A percentile compares a stretch with the other conserved stretches of the same genome.
Conservation (phyloP, 1,284 basidiomycete species). For the Trametes pubescens region DNA sequence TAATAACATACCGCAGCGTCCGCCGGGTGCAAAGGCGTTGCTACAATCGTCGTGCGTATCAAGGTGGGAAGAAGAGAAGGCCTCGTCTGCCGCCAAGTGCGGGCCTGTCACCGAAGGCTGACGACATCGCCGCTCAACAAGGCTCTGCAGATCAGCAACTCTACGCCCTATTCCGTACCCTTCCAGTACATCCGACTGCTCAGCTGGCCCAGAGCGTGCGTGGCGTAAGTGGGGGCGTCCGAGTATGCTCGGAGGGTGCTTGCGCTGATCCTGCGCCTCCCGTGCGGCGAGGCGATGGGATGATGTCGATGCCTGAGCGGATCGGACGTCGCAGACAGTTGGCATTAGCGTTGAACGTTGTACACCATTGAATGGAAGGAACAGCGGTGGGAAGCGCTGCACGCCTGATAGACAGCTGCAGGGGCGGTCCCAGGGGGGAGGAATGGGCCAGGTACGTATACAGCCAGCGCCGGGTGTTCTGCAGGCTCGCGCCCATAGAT, state of each 20-base stretch:
- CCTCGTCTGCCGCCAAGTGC: neutral
- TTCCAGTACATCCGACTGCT: neutral
- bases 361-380: neutral
- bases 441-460: neutral
- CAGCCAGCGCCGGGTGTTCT: neutral
- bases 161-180: neutral
- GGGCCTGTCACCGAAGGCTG: conserved; percentile 4
- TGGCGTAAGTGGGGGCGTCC: neutral
- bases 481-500: neutral
- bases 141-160: conserved; percentile 2
- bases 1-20: neutral
- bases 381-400: neutral
- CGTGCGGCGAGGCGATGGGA: too few relatives aligned
- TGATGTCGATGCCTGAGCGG: neutral
- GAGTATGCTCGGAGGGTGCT: neutral
- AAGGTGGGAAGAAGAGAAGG: neutral
- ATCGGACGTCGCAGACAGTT: conserved; percentile 1
- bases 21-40: neutral
- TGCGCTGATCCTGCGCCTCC: neutral
- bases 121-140: neutral
- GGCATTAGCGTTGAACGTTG: neutral
- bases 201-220: neutral
- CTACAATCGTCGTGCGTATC: neutral
- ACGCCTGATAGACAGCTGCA: neutral
- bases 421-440: conserved; percentile 5